Percentiles rank a stretch among this genome's conserved stretches.
These are phyloP conservation scores for Backusella parvicylindrica DNA, from an alignment of 192 early-diverging fungal genomes.

Conservation along the genomic window DNA sequence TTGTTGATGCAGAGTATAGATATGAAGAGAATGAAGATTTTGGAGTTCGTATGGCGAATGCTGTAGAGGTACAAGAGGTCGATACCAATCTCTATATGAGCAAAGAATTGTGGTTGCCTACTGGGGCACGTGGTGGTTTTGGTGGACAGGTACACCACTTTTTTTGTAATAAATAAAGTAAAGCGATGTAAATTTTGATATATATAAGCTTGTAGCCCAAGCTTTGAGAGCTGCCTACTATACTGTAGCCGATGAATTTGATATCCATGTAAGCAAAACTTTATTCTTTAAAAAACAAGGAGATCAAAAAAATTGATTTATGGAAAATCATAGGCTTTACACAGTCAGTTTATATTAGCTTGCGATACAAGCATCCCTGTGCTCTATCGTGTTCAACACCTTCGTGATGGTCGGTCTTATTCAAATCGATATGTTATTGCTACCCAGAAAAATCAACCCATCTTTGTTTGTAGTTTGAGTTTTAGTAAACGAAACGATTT, in stretches of 20 bases:
- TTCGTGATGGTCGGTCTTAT: conserved; percentile 62
- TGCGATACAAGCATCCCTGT: conserved; percentile 75
- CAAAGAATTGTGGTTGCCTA: conserved; percentile 76
- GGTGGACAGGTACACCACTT: conserved; percentile 57
- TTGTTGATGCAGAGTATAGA: neutral
- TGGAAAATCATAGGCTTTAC: neutral
- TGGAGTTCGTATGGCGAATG: conserved; percentile 28
- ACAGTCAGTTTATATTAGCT: conserved; percentile 40
- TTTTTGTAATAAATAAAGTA: neutral
- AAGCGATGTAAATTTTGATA: neutral
- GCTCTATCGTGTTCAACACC: conserved; percentile 66
- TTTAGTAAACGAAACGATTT: conserved; percentile 63
- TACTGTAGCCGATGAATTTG: conserved; percentile 63
- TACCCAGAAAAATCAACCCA: conserved; percentile 70
- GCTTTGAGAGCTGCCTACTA: conserved; percentile 74
- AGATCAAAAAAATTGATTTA: neutral
- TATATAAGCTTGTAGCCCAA: conserved; percentile 41
- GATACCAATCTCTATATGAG: conserved; percentile 71
- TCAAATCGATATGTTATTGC: conserved; percentile 64
- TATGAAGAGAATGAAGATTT: conserved; percentile 8
- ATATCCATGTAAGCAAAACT: conserved; percentile 51
- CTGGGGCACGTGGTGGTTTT: conserved; percentile 87
- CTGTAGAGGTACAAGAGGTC: conserved; percentile 54
- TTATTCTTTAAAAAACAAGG: neutral
- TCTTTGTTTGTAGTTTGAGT: conserved; percentile 70